Base-by-base conservation (phyloP, 2,329 filamentous ascomycete genomes). In the Alternaria arborescens region DNA sequence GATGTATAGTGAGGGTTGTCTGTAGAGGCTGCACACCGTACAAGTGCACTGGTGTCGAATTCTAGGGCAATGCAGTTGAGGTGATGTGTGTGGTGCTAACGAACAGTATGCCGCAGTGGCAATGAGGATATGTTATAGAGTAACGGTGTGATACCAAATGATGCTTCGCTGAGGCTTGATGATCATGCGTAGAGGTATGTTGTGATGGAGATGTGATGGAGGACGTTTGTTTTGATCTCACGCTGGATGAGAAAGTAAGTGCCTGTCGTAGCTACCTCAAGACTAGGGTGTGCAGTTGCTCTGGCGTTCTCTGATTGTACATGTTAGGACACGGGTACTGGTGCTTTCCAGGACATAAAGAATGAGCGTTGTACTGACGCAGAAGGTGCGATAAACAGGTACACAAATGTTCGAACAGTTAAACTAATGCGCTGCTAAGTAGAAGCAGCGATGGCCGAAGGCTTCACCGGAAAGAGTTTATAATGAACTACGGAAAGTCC, bases 361-460 rank as follows among this genome's bases (percentile, higher is more conserved):
- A 50, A 50, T 5, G 5, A 6, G 32, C 46, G 7, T 38, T 50
- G 14, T 3, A n/a, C 5, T 3, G 0, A 8, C 5, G 20, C 6
- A 42, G 40, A 24, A 42, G 22, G 20, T 42, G 14, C 40, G 3
- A 24, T 12, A 16, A 24, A 42, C 20, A 24, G 12, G 20, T 20
- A 42, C 12, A 24, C 10, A 12, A 14, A 14, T 20, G 6, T 4
- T 12, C 2, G 40, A 24, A 10, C 4, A 8, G 4, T 1, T 1
- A 24, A 6, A 14, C 12, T 3, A 24, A 0, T 24, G 1, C 18
- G 12, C 11, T 24, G 20, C 12, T 3, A 24, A 8, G 2, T 8
- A 8, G 8, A 7, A 24, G 20, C 0, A 12, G 12, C 6, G 8
- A 1, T 24, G 0, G n/a, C 5, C n/a, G 1, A 20, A n/a, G 12